A percentile compares a stretch with the other conserved stretches of the same genome.
phyloP scores from a whole-genome alignment of 108 stramenopile genomes.

The Pseudonitzschia multiseries region DNA sequence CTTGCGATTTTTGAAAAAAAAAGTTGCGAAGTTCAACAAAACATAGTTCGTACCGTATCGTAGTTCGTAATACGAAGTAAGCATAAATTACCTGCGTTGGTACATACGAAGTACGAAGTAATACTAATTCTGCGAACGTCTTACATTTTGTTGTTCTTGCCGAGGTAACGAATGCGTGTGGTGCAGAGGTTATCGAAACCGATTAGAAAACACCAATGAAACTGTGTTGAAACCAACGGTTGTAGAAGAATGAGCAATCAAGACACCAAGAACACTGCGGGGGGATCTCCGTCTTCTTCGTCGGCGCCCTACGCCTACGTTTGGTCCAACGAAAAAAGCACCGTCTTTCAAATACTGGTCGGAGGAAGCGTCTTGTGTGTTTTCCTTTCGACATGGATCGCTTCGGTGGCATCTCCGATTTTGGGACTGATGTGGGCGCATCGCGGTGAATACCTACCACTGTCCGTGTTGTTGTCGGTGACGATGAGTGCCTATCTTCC shows the following conservation, averaged over 20 bases:
- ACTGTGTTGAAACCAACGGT: too few relatives aligned
- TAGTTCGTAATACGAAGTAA: too few relatives aligned
- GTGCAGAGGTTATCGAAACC: too few relatives aligned
- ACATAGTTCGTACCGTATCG: too few relatives aligned
- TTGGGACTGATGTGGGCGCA: neutral
- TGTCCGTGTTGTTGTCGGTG: constrained; percentile 25
- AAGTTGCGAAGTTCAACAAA: too few relatives aligned
- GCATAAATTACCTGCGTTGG: too few relatives aligned
- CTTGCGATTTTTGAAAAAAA: too few relatives aligned
- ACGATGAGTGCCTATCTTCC: constrained; percentile 49
- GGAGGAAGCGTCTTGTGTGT: constrained; percentile 6
- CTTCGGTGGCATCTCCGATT: neutral
- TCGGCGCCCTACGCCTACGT: neutral
- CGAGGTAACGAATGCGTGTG: too few relatives aligned
- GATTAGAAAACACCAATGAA: too few relatives aligned
- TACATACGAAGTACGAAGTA: too few relatives aligned
- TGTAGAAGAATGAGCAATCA: neutral
- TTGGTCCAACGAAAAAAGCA: neutral
- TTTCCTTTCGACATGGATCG: constrained; percentile 10
- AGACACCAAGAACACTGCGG: neutral
- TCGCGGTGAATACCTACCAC: neutral
- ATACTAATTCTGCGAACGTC: too few relatives aligned
- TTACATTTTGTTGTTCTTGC: too few relatives aligned
- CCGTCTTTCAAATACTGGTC: constrained; percentile 2
- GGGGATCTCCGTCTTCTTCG: neutral